Evolutionary conservation across 2,329 filamentous ascomycete genomes (phyloP), one percentile per base, ranked within the genome.

Genomic region (Fusarium bactridioides): DNA sequence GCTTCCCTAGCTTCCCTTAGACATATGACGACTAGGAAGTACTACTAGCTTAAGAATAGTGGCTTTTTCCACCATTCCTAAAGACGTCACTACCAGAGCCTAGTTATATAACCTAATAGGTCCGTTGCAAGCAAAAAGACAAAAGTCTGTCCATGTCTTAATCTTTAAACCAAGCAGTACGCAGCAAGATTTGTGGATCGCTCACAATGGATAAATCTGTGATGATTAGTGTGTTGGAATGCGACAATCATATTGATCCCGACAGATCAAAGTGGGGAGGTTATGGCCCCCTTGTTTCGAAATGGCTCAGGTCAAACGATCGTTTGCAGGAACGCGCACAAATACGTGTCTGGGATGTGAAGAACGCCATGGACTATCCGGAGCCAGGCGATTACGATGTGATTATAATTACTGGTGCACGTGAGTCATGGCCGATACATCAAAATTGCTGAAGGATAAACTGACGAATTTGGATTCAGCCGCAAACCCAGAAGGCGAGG

Each of bases 381-480:
- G 10, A 47, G 19, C 6, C 25, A n/a, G 44, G 44, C 8, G 44
- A 16, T 29, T 29, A 29, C 19, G 44, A 47, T 29, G 44, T 47
- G 13, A 4, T 47, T 12, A 16, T 47, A 29, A 47, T 29, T 11
- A 47, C 25, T 29, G 44, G 44, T n/a, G 19, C 44, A 4, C 44
- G 44, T 29, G 7, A 47, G 44, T 29, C 13, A n/a, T 15, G 13
- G 10, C 44, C 25, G 11, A 10, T 21, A 21, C 3, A 29, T 5
- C 13, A 4, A 19, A 15, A 10, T 21, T n/a, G 2, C 3, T 21
- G 4, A n/a, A n/a, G 3, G 9, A 16, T 21, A 16, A 10, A 29
- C 13, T 47, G 25, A 47, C 19, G 6, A 29, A 15, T 47, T 29
- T 21, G 19, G 3, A 29, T n/a, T 2, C 9, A 29, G 44, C 44